Percentiles rank a stretch among this genome's conserved stretches.
Conservation (phyloP, 495 filamentous ascomycete genomes). For the Talaromyces adpressus region DNA sequence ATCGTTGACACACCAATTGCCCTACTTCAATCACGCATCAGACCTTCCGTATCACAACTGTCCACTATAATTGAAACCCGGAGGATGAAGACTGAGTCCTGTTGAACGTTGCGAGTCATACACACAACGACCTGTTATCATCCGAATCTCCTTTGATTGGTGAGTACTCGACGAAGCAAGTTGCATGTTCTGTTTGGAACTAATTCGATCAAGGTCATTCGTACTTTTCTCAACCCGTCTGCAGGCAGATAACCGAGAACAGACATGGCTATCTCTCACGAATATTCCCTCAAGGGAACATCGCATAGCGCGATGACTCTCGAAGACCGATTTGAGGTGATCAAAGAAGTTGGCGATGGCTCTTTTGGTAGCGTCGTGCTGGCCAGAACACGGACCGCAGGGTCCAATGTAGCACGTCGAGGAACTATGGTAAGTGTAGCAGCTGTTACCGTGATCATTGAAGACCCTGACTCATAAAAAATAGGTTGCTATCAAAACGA, state of each 20-base stretch:
- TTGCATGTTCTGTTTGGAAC: neutral
- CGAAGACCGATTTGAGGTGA: slow-evolving; percentile 87
- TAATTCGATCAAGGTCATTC: slow-evolving; percentile 1
- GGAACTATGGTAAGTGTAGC: slow-evolving; percentile 75
- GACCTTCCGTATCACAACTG: neutral
- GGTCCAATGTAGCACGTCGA: slow-evolving; percentile 78
- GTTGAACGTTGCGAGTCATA: slow-evolving; percentile 1
- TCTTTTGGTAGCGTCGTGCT: slow-evolving; percentile 96
- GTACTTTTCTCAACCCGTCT: slow-evolving; percentile 27
- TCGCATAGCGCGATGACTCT: slow-evolving; percentile 46
- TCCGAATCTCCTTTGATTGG: slow-evolving; percentile 9
- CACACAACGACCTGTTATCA: neutral
- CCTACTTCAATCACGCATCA: neutral
- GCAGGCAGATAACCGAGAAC: slow-evolving; percentile 36
- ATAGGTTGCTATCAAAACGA: slow-evolving; percentile 97
- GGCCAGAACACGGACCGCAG: slow-evolving; percentile 82
- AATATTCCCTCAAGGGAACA: slow-evolving; percentile 51
- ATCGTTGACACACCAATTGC: neutral
- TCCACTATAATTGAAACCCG: neutral
- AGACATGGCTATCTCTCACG: slow-evolving; percentile 65
- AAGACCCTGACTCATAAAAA: slow-evolving; percentile 19
- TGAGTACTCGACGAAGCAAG: slow-evolving; percentile 10
- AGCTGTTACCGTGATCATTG: slow-evolving; percentile 2
- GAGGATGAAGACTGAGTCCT: slow-evolving; percentile 7
- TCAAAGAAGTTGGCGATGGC: slow-evolving; percentile 98